These are phyloP conservation scores for Fusarium verrucosum DNA, from an alignment of 2,329 filamentous ascomycete species.

Conservation along the genomic window DNA sequence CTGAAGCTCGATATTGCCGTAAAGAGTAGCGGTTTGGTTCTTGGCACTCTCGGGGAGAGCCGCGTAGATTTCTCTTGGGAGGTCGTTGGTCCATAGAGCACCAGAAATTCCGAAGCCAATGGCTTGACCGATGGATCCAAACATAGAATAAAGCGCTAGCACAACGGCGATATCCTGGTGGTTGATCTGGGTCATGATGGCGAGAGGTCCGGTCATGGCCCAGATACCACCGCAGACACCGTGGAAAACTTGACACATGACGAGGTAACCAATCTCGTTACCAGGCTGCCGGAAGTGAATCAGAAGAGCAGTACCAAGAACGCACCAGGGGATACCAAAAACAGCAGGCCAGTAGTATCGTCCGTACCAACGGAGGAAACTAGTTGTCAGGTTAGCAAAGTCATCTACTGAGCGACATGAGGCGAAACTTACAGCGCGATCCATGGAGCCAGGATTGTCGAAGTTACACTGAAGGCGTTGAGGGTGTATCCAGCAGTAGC, in stretches of 20 bases:
- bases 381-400: neutral
- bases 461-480: slow-evolving; percentile 60
- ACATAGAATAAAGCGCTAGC: slow-evolving; percentile 45
- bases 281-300: slow-evolving; percentile 48
- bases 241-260: slow-evolving; percentile 62
- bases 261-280: slow-evolving; percentile 55
- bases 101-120: slow-evolving; percentile 47
- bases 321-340: slow-evolving; percentile 63
- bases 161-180: slow-evolving; percentile 48
- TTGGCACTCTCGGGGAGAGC: slow-evolving; percentile 58
- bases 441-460: slow-evolving; percentile 56
- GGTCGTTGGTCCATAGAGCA: slow-evolving; percentile 46
- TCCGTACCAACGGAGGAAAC: slow-evolving; percentile 58
- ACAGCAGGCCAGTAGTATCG: slow-evolving; percentile 61
- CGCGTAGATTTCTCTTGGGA: slow-evolving; percentile 55
- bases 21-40: slow-evolving; percentile 58
- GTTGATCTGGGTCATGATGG: slow-evolving; percentile 45
- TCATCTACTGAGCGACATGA: neutral
- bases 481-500: slow-evolving; percentile 59
- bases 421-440: slow-evolving; percentile 50
- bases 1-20: slow-evolving; percentile 62
- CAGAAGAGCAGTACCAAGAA: slow-evolving; percentile 59
- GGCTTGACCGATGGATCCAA: slow-evolving; percentile 46
- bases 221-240: slow-evolving; percentile 62
- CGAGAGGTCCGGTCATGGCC: slow-evolving; percentile 48